Evolutionary conservation across 2,329 filamentous ascomycete species (phyloP).

Genomic region (Aureobasidium mangrovei): DNA sequence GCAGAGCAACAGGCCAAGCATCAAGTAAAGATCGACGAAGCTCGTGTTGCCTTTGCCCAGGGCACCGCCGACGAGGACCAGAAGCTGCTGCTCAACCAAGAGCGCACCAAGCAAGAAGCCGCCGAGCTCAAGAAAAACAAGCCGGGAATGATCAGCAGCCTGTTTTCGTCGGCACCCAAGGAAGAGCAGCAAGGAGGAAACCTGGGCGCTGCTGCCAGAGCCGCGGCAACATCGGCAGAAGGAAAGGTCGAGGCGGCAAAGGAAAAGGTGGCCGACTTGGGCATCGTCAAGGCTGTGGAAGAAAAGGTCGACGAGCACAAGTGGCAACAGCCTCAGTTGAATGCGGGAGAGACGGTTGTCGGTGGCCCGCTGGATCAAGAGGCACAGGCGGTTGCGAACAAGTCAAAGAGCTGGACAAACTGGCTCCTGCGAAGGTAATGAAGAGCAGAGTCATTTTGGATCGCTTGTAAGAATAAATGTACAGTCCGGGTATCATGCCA

Average conservation of each 20-base stretch:
- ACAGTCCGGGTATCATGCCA: constrained; percentile 13
- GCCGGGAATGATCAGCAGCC: constrained; percentile 28
- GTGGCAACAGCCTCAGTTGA: constrained; percentile 17
- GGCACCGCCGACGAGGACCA: constrained; percentile 44
- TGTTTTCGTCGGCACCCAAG: constrained; percentile 27
- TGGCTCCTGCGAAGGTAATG: constrained; percentile 34
- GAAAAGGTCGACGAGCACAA: constrained; percentile 19
- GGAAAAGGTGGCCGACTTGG: constrained; percentile 17
- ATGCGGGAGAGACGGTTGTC: constrained; percentile 14
- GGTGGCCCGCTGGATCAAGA: constrained; percentile 41
- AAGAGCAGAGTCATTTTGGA: neutral
- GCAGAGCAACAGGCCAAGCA: constrained; percentile 42
- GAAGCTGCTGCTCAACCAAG: constrained; percentile 44
- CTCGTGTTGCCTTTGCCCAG: constrained; percentile 33
- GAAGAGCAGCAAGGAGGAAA: constrained; percentile 32
- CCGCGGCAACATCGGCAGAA: constrained; percentile 12
- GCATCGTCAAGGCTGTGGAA: constrained; percentile 27
- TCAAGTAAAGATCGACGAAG: constrained; percentile 35
- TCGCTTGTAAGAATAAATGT: constrained; percentile 16
- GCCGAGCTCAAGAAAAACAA: constrained; percentile 33
- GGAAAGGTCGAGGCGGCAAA: constrained; percentile 17
- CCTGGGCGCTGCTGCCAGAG: constrained; percentile 22
- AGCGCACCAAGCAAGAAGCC: constrained; percentile 54
- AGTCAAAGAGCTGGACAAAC: constrained; percentile 37
- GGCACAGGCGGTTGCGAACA: constrained; percentile 31